Base-by-base conservation (phyloP, 345 rosid species). In the Gossypium longicalyx region DNA sequence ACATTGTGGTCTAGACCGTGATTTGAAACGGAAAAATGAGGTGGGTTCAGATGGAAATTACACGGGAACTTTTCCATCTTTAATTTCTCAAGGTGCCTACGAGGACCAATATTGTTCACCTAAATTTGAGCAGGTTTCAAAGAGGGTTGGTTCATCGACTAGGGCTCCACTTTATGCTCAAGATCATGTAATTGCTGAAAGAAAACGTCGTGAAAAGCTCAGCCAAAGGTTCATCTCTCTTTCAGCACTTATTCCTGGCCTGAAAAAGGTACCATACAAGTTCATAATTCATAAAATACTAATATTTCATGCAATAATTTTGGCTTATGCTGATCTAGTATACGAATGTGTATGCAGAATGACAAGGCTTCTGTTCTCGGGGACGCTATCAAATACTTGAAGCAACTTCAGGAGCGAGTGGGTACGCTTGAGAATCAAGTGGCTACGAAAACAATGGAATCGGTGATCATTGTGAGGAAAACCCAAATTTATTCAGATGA, bases 141-240 rank as follows among this genome's bases (percentile, higher is more conserved):
- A 79, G 72, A 78, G 74, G 53, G 43, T 2, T 7, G 64, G 71
- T 45, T 56, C 76, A 23, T 44, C 53, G 27, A 82, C 80, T 41
- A 83, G 96, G 81, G 76, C 70, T 34, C 87, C 82, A 1, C 25
- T 82, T 7, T 81, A 82, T 69, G 89, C 93, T 11, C 85, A 85
- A 76, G 98, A 93, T 65, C 97, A 93, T 77, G 88, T 93, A 7
- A 61, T 91, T n/a, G 94, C 98, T 1, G 98, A 93, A 79, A 81
- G 97, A 80, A 91, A 91, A 73, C 86, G 98, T 2, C 86, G 98
- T 34, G 93, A 91, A 76, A 89, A 84, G 83, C 91, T 93, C 59
- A 86, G 84, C 72, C 87, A 89, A 77, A 81, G 83, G 9, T 86
- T 93, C 75, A 83, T 93, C 22, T 87, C 93, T 57, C 93, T 93